Conservation (phyloP, 345 rosid genomes). For the Lepidium didymum region DNA sequence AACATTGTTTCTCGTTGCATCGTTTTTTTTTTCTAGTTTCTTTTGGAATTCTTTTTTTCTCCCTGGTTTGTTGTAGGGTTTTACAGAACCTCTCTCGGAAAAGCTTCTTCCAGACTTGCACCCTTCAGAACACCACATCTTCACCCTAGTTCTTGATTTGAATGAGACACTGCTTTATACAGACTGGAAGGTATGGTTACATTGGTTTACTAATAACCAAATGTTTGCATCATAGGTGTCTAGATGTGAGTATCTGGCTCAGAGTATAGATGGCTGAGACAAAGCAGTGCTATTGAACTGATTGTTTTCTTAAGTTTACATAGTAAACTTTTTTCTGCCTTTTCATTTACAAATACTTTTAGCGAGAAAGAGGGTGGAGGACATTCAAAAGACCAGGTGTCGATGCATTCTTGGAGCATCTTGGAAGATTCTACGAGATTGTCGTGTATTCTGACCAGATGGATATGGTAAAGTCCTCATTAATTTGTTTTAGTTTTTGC, state of each 20-base stretch:
- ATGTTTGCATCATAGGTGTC: neutral
- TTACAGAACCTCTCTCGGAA: conserved; percentile 89
- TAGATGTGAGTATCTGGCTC: neutral
- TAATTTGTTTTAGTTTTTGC: neutral
- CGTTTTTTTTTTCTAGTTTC: neutral
- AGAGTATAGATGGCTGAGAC: neutral
- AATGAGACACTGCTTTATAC: conserved; percentile 83
- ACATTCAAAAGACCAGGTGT: conserved; percentile 98
- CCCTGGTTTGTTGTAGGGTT: conserved; percentile 42
- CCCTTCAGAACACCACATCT: conserved; percentile 73
- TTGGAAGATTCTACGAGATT: conserved; percentile 73
- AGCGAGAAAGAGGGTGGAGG: conserved; percentile 99
- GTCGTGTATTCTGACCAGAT: conserved; percentile 79
- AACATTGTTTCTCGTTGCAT: neutral
- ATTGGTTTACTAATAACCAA: neutral
- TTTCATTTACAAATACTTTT: conserved; percentile 4
- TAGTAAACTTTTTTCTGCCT: neutral
- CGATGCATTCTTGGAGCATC: conserved; percentile 91
- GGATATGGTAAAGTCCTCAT: conserved; percentile 50
- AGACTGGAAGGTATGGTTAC: conserved; percentile 76
- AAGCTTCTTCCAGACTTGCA: conserved; percentile 98
- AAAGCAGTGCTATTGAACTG: neutral
- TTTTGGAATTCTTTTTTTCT: neutral
- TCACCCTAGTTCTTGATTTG: conserved; percentile 93
- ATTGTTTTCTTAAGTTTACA: neutral